Evolutionary conservation across 2,329 filamentous ascomycete species (phyloP).

Genomic region (Scedosporium aurantiacum): DNA sequence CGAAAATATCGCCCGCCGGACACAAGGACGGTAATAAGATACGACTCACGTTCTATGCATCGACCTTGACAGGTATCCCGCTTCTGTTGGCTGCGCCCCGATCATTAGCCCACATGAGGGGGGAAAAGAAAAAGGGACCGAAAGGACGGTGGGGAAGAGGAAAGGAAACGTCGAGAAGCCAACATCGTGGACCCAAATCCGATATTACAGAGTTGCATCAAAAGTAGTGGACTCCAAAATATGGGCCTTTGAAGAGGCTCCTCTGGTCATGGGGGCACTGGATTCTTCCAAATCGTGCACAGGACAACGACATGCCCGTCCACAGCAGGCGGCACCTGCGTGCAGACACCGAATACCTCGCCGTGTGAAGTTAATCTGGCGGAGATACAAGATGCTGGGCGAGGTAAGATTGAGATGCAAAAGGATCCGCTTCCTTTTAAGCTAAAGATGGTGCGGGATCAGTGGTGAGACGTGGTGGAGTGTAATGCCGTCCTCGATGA

Average conservation of each 20-base stretch:
- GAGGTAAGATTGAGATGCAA: too few species aligned
- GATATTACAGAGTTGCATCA: not conserved
- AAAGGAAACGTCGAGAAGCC: not conserved
- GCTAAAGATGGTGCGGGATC: not conserved
- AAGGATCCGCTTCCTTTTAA: too few species aligned
- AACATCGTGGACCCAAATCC: not conserved
- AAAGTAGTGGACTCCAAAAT: not conserved
- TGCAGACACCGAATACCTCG: too few species aligned
- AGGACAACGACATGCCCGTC: too few species aligned
- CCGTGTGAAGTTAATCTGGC: too few species aligned
- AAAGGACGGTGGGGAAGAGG: not conserved
- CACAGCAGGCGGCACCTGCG: too few species aligned
- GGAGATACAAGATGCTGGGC: too few species aligned
- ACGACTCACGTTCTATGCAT: not conserved
- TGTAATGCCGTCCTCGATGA: not conserved
- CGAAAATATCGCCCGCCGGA: not conserved
- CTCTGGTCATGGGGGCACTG: not conserved
- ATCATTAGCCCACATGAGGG: not conserved
- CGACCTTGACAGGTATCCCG: not conserved
- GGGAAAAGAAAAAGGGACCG: not conserved
- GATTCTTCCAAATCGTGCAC: too few species aligned
- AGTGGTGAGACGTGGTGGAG: not conserved
- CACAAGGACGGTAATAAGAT: not conserved
- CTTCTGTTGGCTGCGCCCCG: not conserved
- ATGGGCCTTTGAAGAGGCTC: not conserved